Conservation (phyloP, 371 early-diverging fungal species). For the Apophysomyces elegans region DNA sequence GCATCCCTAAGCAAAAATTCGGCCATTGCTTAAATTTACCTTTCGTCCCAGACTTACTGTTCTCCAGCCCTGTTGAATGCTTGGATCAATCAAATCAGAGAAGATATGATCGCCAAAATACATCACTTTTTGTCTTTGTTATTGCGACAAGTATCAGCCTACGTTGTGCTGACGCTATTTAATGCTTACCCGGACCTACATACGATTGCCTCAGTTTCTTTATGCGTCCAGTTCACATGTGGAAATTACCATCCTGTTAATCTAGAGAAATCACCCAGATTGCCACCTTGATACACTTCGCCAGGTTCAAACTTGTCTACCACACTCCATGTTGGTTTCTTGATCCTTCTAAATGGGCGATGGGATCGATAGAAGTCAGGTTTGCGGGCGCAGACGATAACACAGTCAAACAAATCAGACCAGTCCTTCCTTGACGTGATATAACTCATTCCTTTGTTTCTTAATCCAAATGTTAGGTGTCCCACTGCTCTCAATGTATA, state of each 20-base stretch:
- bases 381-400: conserved; percentile 62
- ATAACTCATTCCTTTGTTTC: conserved; percentile 55
- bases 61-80: conserved; percentile 71
- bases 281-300: conserved; percentile 68
- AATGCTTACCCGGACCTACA: conserved; percentile 19
- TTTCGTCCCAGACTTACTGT: conserved; percentile 32
- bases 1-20: conserved; percentile 42
- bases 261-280: conserved; percentile 56
- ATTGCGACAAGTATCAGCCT: background rate
- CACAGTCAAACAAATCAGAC: conserved; percentile 69
- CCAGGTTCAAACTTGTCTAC: conserved; percentile 61
- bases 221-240: background rate
- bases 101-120: conserved; percentile 75
- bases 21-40: background rate
- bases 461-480: background rate
- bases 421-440: conserved; percentile 57
- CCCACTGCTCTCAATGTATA: background rate
- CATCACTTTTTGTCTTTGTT: conserved; percentile 56
- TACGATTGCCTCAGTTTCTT: background rate
- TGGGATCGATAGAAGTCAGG: conserved; percentile 63
- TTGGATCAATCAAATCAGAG: conserved; percentile 69
- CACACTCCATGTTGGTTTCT: conserved; percentile 54
- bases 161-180: background rate
- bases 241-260: conserved; percentile 61
- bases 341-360: conserved; percentile 59